These are phyloP conservation scores for Biscutella laevigata DNA, from an alignment of 441 rosid genomes.

Conservation along the genomic window DNA sequence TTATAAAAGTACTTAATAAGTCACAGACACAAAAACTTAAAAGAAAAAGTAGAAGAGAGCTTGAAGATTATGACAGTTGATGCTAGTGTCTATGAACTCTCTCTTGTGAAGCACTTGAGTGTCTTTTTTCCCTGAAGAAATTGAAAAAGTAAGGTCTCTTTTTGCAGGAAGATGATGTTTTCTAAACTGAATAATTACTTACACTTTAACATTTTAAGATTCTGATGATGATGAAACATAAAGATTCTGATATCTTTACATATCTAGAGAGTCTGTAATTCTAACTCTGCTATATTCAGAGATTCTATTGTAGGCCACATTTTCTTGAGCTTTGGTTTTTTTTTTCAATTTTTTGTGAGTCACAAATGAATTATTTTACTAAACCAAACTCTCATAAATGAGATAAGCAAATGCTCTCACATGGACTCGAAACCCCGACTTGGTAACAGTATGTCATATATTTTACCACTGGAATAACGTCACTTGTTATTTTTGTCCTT, in stretches of 20 bases:
- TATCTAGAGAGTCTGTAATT: constrained; percentile 20
- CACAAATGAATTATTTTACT: too few relatives aligned
- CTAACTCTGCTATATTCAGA: constrained; percentile 12
- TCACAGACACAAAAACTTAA: constrained; percentile 2
- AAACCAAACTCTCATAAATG: too few relatives aligned
- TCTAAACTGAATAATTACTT: too few relatives aligned
- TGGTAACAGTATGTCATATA: too few relatives aligned
- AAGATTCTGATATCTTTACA: constrained; percentile 8
- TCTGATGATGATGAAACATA: too few relatives aligned
- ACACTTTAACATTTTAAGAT: background rate
- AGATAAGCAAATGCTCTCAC: too few relatives aligned
- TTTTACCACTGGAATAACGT: too few relatives aligned
- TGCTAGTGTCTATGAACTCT: constrained; percentile 10
- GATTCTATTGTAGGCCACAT: constrained; percentile 17
- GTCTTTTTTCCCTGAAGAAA: constrained; percentile 12
- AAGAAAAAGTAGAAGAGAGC: background rate
- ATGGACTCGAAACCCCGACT: too few relatives aligned
- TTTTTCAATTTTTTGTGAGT: too few relatives aligned
- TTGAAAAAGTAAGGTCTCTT: too few relatives aligned
- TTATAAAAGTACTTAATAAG: constrained; percentile 1
- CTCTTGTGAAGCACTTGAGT: constrained; percentile 22
- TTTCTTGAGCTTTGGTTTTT: constrained; percentile 1
- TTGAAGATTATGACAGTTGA: constrained; percentile 21
- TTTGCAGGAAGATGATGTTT: constrained; percentile 16
- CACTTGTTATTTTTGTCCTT: too few relatives aligned